Base-by-base conservation (phyloP, 352 stramenopile genomes). In the Phytophthora aleatoria region DNA sequence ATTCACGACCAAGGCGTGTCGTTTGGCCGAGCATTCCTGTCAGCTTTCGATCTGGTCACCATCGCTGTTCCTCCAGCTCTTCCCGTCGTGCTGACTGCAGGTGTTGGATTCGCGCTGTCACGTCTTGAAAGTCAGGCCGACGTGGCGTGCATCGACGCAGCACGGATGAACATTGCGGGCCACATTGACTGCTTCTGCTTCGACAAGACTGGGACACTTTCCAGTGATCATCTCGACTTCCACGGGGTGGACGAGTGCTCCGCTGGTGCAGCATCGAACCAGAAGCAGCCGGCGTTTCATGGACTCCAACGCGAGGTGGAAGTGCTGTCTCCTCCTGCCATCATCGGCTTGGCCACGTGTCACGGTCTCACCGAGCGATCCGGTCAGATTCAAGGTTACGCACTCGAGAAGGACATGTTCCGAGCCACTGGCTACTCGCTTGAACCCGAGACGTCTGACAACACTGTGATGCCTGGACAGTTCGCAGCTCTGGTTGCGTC, bases 201-300 rank as follows among this genome's bases (percentile, higher is more conserved):
- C 42, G 85, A 94, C 66, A 94, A 94, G 74, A 94, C 85, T 5
- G 85, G 85, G 1, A 94, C 85, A 9, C 61, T 94, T 5, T 90
- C 85, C 8, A 87, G 71, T 36, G 85, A 92, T 16, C 78, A 87
- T 42, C 51, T 94, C 16, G 75, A 91, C 42, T 92, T 92, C 53
- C 76, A 89, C 28, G 83, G 83, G 15, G 79, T 92, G 0, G 85
- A 94, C 36, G 77, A 89, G 48, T 87, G 83, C 49, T 69, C 72
- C 0, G 48, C 47, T 42, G 20, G 20, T 20, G 39, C 33, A 48
- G 50, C 55, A 47, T 52, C 53, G 31, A 54, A 43, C 10, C 61
- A 71, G 20, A 71, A 56, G 0, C 38, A 61, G 9, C 62, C 61
- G 48, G 54, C 62, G 28, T 90, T 90, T 26, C 43, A 85, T 1